phyloP scores from a whole-genome alignment of 106 monocot species.

The Dendrobium huoshanense region DNA sequence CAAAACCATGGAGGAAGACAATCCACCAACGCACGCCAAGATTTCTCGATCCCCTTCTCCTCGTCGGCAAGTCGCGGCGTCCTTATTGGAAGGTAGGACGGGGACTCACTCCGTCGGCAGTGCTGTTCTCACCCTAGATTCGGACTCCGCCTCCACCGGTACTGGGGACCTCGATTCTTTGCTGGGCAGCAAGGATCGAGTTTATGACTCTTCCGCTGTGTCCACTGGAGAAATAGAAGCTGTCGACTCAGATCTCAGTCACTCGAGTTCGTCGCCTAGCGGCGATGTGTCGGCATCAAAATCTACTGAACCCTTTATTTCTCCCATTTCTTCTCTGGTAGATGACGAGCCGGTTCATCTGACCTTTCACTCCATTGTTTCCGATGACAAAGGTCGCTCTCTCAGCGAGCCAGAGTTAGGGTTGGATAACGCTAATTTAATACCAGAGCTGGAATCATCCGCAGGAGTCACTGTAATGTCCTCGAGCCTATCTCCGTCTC shows the following conservation, averaged over 20 bases:
- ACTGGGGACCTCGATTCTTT: not conserved
- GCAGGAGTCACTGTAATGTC: not conserved
- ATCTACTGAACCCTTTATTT: not conserved
- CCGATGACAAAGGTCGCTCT: not conserved
- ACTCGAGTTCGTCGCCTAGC: not conserved
- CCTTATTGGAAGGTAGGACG: not conserved
- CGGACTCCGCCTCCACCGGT: not conserved
- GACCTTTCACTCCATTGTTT: not conserved
- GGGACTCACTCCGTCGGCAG: constrained; percentile 17
- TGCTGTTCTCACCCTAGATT: constrained; percentile 29
- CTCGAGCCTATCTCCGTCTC: not conserved
- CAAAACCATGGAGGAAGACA: constrained; percentile 25
- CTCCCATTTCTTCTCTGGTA: not conserved
- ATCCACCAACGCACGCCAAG: not conserved
- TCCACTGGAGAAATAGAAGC: constrained; percentile 33
- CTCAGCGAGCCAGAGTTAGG: not conserved
- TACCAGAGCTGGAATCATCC: not conserved
- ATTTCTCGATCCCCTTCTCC: not conserved
- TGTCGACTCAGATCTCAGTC: not conserved
- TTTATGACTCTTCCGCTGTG: constrained; percentile 12
- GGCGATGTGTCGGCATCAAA: not conserved
- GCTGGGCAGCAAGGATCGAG: not conserved
- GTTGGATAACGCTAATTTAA: not conserved
- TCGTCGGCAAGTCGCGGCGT: not conserved
- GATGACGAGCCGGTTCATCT: not conserved